Conservation (phyloP, 2,329 filamentous ascomycete species). For the Seiridium cupressi region DNA sequence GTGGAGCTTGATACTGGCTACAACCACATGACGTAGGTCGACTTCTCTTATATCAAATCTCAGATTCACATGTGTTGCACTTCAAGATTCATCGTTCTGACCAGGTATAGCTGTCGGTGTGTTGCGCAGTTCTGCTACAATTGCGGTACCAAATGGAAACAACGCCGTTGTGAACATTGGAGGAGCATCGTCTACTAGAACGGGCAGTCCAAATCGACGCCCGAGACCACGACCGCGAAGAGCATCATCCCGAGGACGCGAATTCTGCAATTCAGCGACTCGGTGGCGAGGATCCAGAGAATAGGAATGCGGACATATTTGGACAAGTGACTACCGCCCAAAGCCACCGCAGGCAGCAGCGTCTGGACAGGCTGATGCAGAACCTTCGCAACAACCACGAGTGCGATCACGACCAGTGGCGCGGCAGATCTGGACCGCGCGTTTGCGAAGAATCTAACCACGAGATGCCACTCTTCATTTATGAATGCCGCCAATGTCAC, state of each 20-base stretch:
- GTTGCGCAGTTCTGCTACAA: slow-evolving; percentile 47
- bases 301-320: background rate
- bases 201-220: slow-evolving; percentile 32
- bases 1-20: slow-evolving; percentile 52
- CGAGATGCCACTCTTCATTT: slow-evolving; percentile 39
- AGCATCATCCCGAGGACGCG: background rate
- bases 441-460: slow-evolving; percentile 20
- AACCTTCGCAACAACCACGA: slow-evolving; percentile 35
- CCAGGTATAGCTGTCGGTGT: slow-evolving; percentile 42
- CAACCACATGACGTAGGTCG: slow-evolving; percentile 55
- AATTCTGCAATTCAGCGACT: background rate
- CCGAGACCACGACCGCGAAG: slow-evolving; percentile 12
- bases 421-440: slow-evolving; percentile 3
- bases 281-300: background rate
- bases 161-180: slow-evolving; percentile 35
- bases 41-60: background rate
- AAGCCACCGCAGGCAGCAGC: background rate
- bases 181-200: slow-evolving; percentile 30
- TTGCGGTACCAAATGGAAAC: slow-evolving; percentile 42
- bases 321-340: background rate
- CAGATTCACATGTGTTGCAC: background rate
- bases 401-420: slow-evolving; percentile 38
- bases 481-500: slow-evolving; percentile 43
- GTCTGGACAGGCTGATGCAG: slow-evolving; percentile 18
- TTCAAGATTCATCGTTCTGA: background rate